Evolutionary conservation across 495 filamentous ascomycete species (phyloP), one percentile per base, ranked within the genome.

Genomic region (Penicillium soppii): DNA sequence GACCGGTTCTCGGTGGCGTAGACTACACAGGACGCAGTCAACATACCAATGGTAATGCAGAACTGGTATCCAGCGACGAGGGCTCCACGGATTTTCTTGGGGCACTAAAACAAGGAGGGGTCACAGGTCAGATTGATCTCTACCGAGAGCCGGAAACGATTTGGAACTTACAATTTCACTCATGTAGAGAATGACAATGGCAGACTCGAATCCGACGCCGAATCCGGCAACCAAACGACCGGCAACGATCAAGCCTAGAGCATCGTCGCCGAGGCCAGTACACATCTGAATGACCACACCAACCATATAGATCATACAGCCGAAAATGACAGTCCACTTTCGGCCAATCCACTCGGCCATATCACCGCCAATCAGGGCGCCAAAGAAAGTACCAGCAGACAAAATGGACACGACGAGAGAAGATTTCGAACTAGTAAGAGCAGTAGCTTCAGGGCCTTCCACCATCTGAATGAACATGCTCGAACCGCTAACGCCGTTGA

Each of bases 331-430:
- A 25, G 83, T 87, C 43, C 71, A 77, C 40, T 81, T 79, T 56
- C 85, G 82, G 47, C 85, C 85, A 37, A 83, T 70, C 60, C 65
- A 73, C 54, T 89, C 85, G 45, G 84, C 84, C 20, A 86, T 41
- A 51, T 84, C 79, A 65, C 82, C 84, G 21, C 80, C 83, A 46
- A 85, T 76, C 44, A 89, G 62, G 42, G 86, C 84, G 43, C 85
- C 86, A 56, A 87, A 82, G 76, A 89, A 88, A 47, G 86, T 88
- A 53, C 86, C 86, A 48, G 73, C 77, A 27, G 86, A 88, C 16
- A 88, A 75, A 54, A 89, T 86, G n/a, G 84, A 86, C 43, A 80
- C 80, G 61, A 87, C 86, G 30, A 87, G 71, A 4, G 81, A 82
- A 3, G 36, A 38, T 9, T 38, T 16, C 9, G 15, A 17, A 12